Conservation (phyloP, 2,329 filamentous ascomycete genomes). For the Pseudogymnoascus sp. region DNA sequence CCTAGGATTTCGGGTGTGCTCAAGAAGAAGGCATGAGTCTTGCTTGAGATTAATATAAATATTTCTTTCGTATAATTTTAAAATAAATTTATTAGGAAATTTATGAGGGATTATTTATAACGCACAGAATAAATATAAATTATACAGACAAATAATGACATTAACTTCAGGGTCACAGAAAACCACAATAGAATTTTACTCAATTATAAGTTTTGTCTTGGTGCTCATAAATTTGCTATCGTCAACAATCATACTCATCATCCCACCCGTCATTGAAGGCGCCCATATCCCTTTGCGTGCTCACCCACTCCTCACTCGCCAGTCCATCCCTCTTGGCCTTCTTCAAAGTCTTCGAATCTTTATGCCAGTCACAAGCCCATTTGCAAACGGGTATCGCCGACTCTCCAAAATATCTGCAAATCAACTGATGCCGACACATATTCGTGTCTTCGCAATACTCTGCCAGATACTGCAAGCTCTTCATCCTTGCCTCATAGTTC, state of each 20-base stretch:
- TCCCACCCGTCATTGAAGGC: constrained; percentile 45
- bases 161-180: not conserved
- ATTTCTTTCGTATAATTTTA: not conserved
- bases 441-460: constrained; percentile 73
- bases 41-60: not conserved
- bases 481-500: constrained; percentile 43
- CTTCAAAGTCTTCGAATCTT: constrained; percentile 53
- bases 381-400: constrained; percentile 51
- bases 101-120: not conserved
- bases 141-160: not conserved
- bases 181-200: not conserved
- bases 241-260: constrained; percentile 37
- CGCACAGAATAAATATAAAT: not conserved
- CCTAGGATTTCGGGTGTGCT: constrained; percentile 30
- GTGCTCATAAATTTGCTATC: not conserved
- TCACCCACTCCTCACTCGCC: constrained; percentile 55
- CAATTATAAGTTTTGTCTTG: not conserved
- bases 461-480: constrained; percentile 61
- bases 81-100: not conserved
- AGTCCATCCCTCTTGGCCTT: constrained; percentile 48
- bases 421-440: constrained; percentile 66
- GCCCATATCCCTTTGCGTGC: constrained; percentile 53
- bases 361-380: constrained; percentile 72
- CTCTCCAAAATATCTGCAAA: constrained; percentile 74
- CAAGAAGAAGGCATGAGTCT: constrained; percentile 24